A percentile compares a stretch with the other conserved stretches of the same genome.
Evolutionary conservation across 306 rosid species (phyloP).

Genomic region (Clitoria ternatea): DNA sequence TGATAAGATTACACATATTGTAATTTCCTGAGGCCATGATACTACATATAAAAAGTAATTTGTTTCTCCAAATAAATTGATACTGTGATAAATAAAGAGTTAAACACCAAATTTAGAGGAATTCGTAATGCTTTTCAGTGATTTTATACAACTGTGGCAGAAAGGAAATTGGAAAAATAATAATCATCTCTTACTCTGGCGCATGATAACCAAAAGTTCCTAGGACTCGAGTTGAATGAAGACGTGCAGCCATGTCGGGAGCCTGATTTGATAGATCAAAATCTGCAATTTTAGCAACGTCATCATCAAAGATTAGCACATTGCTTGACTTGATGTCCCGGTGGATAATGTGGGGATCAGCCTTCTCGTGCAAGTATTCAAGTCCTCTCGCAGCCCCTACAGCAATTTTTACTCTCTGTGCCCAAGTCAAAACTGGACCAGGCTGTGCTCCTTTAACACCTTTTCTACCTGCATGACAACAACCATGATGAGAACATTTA

Average conservation of each 20-base stretch:
- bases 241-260: conserved; percentile 98
- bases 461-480: conserved; percentile 70
- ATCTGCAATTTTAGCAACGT: conserved; percentile 90
- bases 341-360: conserved; percentile 78
- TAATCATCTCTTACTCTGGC: conserved; percentile 71
- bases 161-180: conserved; percentile 1
- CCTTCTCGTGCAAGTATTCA: conserved; percentile 88
- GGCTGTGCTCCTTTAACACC: conserved; percentile 97
- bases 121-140: neutral
- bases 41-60: neutral
- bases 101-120: conserved; percentile 6
- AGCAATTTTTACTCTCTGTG: conserved; percentile 89
- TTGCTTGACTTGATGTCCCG: conserved; percentile 96
- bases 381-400: conserved; percentile 98
- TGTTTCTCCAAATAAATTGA: conserved; percentile 10
- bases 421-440: conserved; percentile 93
- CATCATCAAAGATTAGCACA: conserved; percentile 82
- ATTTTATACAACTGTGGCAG: neutral
- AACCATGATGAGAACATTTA: neutral
- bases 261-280: conserved; percentile 97
- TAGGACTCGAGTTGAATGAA: conserved; percentile 94
- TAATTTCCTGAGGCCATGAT: neutral
- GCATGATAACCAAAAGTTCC: conserved; percentile 98
- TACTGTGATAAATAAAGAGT: neutral
- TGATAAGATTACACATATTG: conserved; percentile 20